These are phyloP conservation scores for Inosperma sp. DNA, from an alignment of 768 basidiomycete species.

Conservation along the genomic window DNA sequence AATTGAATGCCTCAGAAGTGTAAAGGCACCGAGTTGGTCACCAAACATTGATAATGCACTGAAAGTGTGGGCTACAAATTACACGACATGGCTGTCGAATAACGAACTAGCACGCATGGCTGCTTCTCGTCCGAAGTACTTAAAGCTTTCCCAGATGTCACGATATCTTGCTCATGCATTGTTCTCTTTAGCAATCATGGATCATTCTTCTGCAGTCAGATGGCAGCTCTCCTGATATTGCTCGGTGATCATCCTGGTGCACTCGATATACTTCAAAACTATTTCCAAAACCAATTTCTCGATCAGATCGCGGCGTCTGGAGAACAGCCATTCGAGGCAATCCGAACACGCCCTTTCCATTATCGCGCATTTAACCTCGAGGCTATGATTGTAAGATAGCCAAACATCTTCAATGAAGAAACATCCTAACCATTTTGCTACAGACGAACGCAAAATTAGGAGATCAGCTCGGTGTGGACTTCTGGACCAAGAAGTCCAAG, in stretches of 20 bases:
- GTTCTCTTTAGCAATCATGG: constrained; percentile 53
- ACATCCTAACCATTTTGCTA: neutral
- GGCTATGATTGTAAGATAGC: constrained; percentile 55
- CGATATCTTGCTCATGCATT: neutral
- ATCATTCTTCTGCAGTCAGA: constrained; percentile 58
- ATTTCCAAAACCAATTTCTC: constrained; percentile 47
- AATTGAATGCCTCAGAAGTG: constrained; percentile 49
- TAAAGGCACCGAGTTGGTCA: constrained; percentile 51
- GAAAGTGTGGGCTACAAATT: constrained; percentile 47
- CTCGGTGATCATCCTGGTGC: constrained; percentile 49
- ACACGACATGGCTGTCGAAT: constrained; percentile 53
- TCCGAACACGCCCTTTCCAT: constrained; percentile 59
- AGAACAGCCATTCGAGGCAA: constrained; percentile 62
- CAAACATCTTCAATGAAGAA: neutral
- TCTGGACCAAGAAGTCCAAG: constrained; percentile 45
- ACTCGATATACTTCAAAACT: constrained; percentile 39
- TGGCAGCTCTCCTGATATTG: constrained; percentile 52
- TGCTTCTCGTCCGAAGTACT: constrained; percentile 46
- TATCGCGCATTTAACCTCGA: constrained; percentile 65
- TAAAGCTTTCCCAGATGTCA: neutral
- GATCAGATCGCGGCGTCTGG: constrained; percentile 53
- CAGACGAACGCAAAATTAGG: constrained; percentile 57
- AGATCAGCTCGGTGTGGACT: constrained; percentile 35
- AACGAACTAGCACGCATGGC: constrained; percentile 40
- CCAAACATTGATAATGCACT: constrained; percentile 45